Evolutionary conservation across 192 early-diverging fungal genomes (phyloP).

Genomic region (Linnemannia schmuckeri): DNA sequence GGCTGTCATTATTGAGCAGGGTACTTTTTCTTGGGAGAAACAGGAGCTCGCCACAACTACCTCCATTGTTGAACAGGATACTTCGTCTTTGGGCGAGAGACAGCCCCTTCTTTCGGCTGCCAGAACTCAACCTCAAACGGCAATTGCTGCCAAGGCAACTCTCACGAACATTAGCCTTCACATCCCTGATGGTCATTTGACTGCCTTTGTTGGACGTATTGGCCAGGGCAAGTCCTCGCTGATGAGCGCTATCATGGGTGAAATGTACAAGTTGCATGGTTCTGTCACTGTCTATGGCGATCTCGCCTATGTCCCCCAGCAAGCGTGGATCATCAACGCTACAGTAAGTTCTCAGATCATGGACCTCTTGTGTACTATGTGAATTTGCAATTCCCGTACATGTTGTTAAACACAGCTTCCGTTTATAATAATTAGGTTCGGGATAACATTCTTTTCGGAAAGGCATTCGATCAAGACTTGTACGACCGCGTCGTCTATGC

Average conservation of each 20-base stretch:
- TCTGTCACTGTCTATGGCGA: conserved; percentile 70
- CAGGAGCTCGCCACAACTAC: neutral
- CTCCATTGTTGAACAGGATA: neutral
- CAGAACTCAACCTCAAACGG: neutral
- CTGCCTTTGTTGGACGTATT: conserved; percentile 40
- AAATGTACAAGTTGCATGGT: conserved; percentile 76
- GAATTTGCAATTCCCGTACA: neutral
- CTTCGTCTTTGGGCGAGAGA: neutral
- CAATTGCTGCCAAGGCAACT: neutral
- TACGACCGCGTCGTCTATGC: conserved; percentile 62
- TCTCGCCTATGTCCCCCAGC: conserved; percentile 59
- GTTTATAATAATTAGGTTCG: conserved; percentile 54
- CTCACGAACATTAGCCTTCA: conserved; percentile 53
- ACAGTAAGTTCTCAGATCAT: neutral
- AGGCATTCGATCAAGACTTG: conserved; percentile 67
- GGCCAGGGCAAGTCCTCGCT: conserved; percentile 83
- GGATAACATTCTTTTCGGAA: conserved; percentile 88
- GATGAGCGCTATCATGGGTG: conserved; percentile 80
- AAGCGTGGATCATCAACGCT: conserved; percentile 48
- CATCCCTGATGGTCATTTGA: conserved; percentile 42
- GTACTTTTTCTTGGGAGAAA: conserved; percentile 39
- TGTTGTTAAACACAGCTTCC: neutral
- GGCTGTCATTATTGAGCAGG: conserved; percentile 30
- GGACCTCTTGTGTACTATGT: neutral
- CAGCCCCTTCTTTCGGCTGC: conserved; percentile 23